Conservation (phyloP, 2,329 filamentous ascomycete species). For the Hysterium pulicare region DNA sequence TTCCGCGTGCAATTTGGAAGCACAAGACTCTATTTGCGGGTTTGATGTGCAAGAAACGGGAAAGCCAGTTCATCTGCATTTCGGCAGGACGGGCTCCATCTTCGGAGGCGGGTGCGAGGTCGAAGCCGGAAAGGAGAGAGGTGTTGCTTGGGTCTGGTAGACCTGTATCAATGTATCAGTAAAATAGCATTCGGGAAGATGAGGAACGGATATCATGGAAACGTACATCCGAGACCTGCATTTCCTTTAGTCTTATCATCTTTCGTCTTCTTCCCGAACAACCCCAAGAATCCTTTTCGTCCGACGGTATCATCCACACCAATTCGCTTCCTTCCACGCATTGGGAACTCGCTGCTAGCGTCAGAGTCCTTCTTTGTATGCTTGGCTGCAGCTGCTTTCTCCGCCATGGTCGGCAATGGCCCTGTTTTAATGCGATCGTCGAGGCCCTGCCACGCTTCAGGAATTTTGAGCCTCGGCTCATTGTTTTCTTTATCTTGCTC, state of each 20-base stretch:
- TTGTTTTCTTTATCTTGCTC: slow-evolving; percentile 27
- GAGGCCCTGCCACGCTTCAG: slow-evolving; percentile 34
- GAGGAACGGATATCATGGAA: slow-evolving; percentile 13
- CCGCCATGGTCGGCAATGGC: slow-evolving; percentile 3
- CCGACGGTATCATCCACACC: slow-evolving; percentile 35
- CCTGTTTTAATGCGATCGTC: slow-evolving; percentile 32
- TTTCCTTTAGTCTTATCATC: slow-evolving; percentile 36
- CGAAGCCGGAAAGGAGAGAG: slow-evolving; percentile 29
- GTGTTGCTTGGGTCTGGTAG: slow-evolving; percentile 25
- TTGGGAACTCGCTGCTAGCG: slow-evolving; percentile 42
- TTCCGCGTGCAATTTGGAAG: slow-evolving; percentile 67
- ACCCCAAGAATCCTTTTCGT: slow-evolving; percentile 48
- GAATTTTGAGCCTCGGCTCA: slow-evolving; percentile 27
- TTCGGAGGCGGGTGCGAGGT: slow-evolving; percentile 47
- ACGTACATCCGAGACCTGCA: slow-evolving; percentile 39
- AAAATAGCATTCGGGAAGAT: slow-evolving; percentile 6
- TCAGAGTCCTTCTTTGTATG: slow-evolving; percentile 21
- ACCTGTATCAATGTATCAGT: slow-evolving; percentile 10
- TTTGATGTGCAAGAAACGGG: slow-evolving; percentile 84
- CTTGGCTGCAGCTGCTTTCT: slow-evolving; percentile 5
- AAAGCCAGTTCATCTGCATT: slow-evolving; percentile 73
- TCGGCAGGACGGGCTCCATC: slow-evolving; percentile 34
- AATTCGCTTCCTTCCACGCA: slow-evolving; percentile 34
- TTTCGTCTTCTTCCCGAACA: slow-evolving; percentile 50
- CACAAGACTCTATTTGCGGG: slow-evolving; percentile 74